A percentile compares a stretch with the other conserved stretches of the same genome.
Evolutionary conservation across 208 protist species (phyloP).

Genomic region (Leishmania major): DNA sequence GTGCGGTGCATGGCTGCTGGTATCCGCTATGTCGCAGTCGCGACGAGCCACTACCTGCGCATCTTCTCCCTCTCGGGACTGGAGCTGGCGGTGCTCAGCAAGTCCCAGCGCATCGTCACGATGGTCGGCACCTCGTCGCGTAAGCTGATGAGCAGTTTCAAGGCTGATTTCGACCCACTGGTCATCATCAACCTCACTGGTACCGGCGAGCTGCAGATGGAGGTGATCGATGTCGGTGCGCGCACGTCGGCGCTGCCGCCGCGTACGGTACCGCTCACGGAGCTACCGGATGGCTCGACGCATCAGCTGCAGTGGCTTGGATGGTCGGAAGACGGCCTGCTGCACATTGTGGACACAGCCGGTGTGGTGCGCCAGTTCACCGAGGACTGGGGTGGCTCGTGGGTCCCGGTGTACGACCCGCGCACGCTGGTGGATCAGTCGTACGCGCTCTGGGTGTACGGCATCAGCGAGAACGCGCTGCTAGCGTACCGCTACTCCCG

Average conservation of each 20-base stretch:
- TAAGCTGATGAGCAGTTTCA: constrained; percentile 56
- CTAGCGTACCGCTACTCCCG: constrained; percentile 71
- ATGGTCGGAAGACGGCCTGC: constrained; percentile 87
- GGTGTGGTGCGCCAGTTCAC: constrained; percentile 86
- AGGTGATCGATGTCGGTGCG: constrained; percentile 79
- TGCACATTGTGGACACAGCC: constrained; percentile 81
- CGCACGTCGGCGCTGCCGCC: constrained; percentile 48
- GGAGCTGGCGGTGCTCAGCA: constrained; percentile 81
- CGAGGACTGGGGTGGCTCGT: constrained; percentile 76
- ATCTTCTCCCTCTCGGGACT: constrained; percentile 85
- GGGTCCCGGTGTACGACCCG: constrained; percentile 85
- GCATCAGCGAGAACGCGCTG: constrained; percentile 63
- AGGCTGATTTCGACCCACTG: constrained; percentile 76
- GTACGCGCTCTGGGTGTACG: constrained; percentile 58
- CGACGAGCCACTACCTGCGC: constrained; percentile 79
- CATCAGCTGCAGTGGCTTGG: constrained; percentile 90
- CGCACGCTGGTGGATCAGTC: constrained; percentile 45
- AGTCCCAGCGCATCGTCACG: constrained; percentile 76
- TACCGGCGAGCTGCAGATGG: constrained; percentile 49
- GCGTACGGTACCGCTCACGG: constrained; percentile 61
- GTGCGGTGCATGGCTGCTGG: constrained; percentile 81
- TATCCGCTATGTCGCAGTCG: constrained; percentile 73
- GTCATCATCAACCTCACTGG: constrained; percentile 59
- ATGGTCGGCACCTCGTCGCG: constrained; percentile 80
- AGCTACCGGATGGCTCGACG: constrained; percentile 36